Evolutionary conservation across 768 basidiomycete species (phyloP).

Genomic region (Termitomyces sp.): DNA sequence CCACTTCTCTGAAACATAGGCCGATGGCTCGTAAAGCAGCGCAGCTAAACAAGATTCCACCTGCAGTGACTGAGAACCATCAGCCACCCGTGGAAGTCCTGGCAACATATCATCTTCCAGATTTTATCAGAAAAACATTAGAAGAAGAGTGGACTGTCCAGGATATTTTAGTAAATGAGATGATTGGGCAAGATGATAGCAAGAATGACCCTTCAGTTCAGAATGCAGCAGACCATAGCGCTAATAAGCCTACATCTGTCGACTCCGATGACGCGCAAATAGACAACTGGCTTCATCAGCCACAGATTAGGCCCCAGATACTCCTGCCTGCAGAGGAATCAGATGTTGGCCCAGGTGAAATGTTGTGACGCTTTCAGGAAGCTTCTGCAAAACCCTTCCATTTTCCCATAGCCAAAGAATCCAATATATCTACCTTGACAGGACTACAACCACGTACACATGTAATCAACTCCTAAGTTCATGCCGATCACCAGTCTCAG

Average conservation of each 20-base stretch:
- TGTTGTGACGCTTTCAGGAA: conserved; percentile 6
- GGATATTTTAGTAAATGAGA: conserved; percentile 19
- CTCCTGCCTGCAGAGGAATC: neutral
- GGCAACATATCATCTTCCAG: neutral
- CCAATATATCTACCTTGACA: neutral
- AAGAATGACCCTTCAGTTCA: neutral
- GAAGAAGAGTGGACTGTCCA: conserved; percentile 21
- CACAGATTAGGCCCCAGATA: neutral
- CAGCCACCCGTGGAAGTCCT: neutral
- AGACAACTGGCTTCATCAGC: conserved; percentile 4
- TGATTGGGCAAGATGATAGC: neutral
- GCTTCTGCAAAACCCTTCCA: no score
- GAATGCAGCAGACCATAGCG: neutral
- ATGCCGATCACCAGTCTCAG: neutral
- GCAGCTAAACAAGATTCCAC: neutral
- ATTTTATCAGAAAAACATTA: conserved; percentile 3
- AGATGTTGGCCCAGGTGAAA: conserved; percentile 2
- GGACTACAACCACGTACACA: conserved; percentile 5
- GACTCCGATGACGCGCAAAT: conserved; percentile 27
- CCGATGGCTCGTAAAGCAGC: conserved; percentile 2
- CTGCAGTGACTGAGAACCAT: conserved; percentile 1
- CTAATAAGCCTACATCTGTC: conserved; percentile 2
- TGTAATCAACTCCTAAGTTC: neutral
- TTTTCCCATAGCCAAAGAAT: conserved; percentile 4
- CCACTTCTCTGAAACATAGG: neutral